Conservation (phyloP, 1,284 basidiomycete species). For the Microbotryum violaceum region DNA sequence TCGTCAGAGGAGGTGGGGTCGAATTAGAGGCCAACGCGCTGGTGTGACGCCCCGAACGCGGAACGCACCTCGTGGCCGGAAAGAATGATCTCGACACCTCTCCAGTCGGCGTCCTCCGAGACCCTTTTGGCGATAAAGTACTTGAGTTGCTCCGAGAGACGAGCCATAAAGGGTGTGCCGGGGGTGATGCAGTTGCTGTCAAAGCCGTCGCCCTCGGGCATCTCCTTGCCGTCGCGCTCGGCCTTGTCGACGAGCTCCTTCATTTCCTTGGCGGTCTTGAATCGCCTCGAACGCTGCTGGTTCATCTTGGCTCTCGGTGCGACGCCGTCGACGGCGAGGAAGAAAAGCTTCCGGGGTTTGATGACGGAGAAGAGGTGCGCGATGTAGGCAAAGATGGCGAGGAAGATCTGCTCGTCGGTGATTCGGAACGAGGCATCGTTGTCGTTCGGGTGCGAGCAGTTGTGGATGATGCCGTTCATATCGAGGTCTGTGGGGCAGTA, state of each 20-base stretch:
- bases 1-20: neutral
- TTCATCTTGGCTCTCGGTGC: constrained; percentile 99
- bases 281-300: constrained; percentile 89
- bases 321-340: constrained; percentile 94
- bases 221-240: constrained; percentile 73
- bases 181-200: constrained; percentile 99
- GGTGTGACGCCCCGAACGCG: neutral
- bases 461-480: constrained; percentile 99
- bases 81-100: constrained; percentile 81
- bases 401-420: constrained; percentile 94
- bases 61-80: constrained; percentile 80
- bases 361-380: constrained; percentile 96
- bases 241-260: constrained; percentile 82
- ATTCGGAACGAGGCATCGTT: constrained; percentile 90
- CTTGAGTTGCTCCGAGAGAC: constrained; percentile 78
- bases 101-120: constrained; percentile 88
- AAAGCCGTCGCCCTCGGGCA: constrained; percentile 72
- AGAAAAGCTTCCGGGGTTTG: constrained; percentile 74
- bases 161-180: constrained; percentile 90
- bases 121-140: constrained; percentile 99
- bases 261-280: constrained; percentile 89
- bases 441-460: constrained; percentile 91
- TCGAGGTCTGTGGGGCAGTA: constrained; percentile 54
- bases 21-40: neutral
- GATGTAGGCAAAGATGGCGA: constrained; percentile 93